Evolutionary conservation across 257 asterid genomes (phyloP), one percentile per base, ranked within the genome.

Genomic region (Schizonepeta tenuifolia): DNA sequence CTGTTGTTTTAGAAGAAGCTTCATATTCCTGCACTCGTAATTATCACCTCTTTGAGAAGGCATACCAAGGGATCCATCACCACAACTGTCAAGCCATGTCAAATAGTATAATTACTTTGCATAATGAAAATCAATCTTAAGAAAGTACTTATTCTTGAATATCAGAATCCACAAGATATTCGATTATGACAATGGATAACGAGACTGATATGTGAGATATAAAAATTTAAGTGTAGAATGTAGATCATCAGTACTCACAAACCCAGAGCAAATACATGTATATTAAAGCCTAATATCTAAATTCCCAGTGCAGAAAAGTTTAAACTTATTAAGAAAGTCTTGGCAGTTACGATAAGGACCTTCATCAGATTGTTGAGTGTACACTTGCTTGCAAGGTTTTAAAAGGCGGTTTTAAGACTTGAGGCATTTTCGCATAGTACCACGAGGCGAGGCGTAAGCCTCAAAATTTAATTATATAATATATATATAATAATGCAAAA

Each of bases 1-100:
- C 62, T 89, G 99, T 72, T 94, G 99, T 77, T 86, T 89, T 59
- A 94, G 90, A 72, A 94, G 97, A 74, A 95, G 95, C 90, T 95
- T 95, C 99, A 95, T 95, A 72, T 95, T 95, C 83, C 92, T 82
- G 86, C 99, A 95, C 77, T 95, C 98, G 18, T 95, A 87, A 79
- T 88, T 92, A 70, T 90, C 99, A 51, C 98, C 96, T 67, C 96
- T 82, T 81, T 92, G 98, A 70, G 77, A 82, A 77, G 98, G 98
- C 72, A 70, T 63, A 71, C 96, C 97, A 56, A 92, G 96, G 54
- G 97, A 81, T 61, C 98, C 99, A 78, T 95, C 99, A 72, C 99
- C 97, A 77, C 97, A 92, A 78, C 99, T 94, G 86, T 78, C 78
- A 77, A 78, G 76, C 72, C 73, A 80, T 77, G 78, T 67, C 58